These are phyloP conservation scores for Syzygium jambos DNA, from an alignment of 345 rosid species.

Conservation along the genomic window DNA sequence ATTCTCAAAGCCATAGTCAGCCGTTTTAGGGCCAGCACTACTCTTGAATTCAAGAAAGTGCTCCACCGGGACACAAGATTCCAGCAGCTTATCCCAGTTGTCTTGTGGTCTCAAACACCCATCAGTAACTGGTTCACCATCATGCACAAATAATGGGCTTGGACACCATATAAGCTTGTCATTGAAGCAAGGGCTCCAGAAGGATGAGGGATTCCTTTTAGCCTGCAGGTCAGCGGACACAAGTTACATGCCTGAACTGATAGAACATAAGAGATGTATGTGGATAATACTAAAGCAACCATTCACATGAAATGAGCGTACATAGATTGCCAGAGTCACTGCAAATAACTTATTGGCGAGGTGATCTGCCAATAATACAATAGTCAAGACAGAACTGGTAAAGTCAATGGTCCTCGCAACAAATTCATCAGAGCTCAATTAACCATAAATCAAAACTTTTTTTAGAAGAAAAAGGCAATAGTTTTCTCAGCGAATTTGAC, in stretches of 20 bases:
- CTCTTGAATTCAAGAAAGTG: constrained; percentile 53
- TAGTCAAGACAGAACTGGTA: not conserved
- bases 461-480: not conserved
- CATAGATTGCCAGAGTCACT: not conserved
- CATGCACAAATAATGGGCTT: constrained; percentile 30
- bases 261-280: not conserved
- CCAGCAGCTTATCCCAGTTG: constrained; percentile 32
- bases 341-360: not conserved
- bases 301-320: not conserved
- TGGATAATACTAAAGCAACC: not conserved
- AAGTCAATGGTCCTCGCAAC: not conserved
- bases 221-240: constrained; percentile 34
- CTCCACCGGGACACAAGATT: constrained; percentile 63
- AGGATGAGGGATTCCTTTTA: constrained; percentile 56
- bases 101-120: constrained; percentile 30
- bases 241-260: not conserved
- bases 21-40: constrained; percentile 12
- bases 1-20: constrained; percentile 11
- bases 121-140: constrained; percentile 11
- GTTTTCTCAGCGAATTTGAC: not conserved
- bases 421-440: not conserved
- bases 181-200: constrained; percentile 29
- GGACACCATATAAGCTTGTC: constrained; percentile 46
- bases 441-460: not conserved
- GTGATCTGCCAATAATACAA: not conserved